phyloP scores from a whole-genome alignment of 106 monocot species.

The Agapanthus africanus region DNA sequence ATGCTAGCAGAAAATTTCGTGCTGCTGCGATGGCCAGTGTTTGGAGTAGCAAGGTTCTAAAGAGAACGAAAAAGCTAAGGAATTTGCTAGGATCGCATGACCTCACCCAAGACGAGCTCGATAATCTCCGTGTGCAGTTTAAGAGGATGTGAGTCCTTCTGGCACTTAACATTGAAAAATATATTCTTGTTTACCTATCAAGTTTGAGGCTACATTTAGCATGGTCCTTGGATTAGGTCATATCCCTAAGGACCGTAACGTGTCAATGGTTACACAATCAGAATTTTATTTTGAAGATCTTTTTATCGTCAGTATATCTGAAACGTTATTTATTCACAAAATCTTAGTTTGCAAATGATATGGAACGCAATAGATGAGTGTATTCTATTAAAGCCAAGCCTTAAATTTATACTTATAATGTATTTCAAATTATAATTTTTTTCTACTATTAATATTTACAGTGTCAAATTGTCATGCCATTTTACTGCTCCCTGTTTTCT shows the following conservation, averaged over 20 bases:
- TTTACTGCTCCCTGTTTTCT: neutral
- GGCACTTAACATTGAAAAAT: neutral
- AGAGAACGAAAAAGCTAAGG: slow-evolving; percentile 52
- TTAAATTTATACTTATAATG: neutral
- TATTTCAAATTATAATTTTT: neutral
- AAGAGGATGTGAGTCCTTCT: slow-evolving; percentile 43
- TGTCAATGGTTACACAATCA: neutral
- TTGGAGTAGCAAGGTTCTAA: slow-evolving; percentile 40
- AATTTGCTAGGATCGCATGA: slow-evolving; percentile 54
- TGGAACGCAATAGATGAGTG: neutral
- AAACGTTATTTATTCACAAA: neutral
- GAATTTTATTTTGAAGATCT: neutral
- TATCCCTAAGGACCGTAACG: neutral
- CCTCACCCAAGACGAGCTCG: slow-evolving; percentile 42
- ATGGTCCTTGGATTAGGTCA: neutral
- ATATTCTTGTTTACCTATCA: neutral
- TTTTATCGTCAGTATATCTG: neutral
- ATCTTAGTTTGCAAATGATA: neutral
- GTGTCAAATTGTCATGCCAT: neutral
- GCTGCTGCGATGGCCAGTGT: slow-evolving; percentile 74
- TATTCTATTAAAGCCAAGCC: neutral
- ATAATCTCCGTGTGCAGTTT: slow-evolving; percentile 47
- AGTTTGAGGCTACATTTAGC: neutral
- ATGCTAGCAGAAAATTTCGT: slow-evolving; percentile 59
- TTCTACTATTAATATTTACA: neutral